Evolutionary conservation across 768 basidiomycete species (phyloP), one percentile per base, ranked within the genome.

Genomic region (Ramaria rubella): DNA sequence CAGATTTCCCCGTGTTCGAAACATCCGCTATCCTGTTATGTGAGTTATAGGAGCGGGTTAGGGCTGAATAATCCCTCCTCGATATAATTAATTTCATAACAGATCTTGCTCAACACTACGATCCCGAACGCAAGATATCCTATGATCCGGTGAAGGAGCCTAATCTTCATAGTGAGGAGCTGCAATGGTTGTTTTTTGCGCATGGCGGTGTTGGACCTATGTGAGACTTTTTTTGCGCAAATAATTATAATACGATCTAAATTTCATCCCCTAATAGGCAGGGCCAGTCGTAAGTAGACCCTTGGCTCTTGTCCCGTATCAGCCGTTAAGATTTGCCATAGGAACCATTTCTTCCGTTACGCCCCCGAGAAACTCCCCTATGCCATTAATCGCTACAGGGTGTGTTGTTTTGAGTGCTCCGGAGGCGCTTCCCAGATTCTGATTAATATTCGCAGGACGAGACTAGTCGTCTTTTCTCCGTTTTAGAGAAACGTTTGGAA

Each of bases 151-250:
- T 62, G 19, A 73, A 65, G 17, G 71, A 80, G 3, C 76, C 81
- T 4, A 75, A 87, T 44, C 75, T 83, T 31, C 82, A 85, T 63
- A 86, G 81, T 64, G 83, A 87, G 70, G 76, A 81, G 72, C 64
- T 90, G 23, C 90, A 90, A 65, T 94, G 90, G 93, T 82, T 93
- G 51, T 90, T 92, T 74, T 94, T 92, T 61, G 79, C 83, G 11
- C 87, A 90, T 65, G 88, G 87, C 1, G 89, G 86, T 24, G 68
- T 90, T 24, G 90, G 89, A 29, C 89, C 90, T 15, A 93, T 91
- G 87, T 88, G 92, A 74, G 87, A 31, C 14, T 46, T 8, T 34
- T 27, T 48, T 3, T 15, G 23, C 27, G 26, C 26, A 11, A 27
- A 24, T 5, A 24, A 15, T 5, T 6, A 27, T 24, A 15, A 24